phyloP scores from a whole-genome alignment of 805 yeast genomes.

The Saccharomycopsis amapae region DNA sequence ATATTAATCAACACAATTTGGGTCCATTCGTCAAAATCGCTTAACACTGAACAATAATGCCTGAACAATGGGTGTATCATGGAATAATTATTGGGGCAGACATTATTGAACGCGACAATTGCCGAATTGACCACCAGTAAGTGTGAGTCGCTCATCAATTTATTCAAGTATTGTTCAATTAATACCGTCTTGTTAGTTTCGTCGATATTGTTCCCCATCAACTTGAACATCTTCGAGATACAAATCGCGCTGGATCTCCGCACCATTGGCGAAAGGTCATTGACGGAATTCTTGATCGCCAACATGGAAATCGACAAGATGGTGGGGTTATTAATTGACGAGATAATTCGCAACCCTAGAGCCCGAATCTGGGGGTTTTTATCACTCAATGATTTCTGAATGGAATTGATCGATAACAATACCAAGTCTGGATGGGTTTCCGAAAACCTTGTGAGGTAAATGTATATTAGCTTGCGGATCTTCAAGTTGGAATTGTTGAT shows the following conservation, averaged over 20 bases:
- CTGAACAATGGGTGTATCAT: constrained; percentile 67
- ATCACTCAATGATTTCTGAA: constrained; percentile 75
- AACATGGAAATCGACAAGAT: constrained; percentile 72
- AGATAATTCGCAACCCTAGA: constrained; percentile 67
- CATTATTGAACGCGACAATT: constrained; percentile 44
- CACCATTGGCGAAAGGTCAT: constrained; percentile 72
- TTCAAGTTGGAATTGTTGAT: constrained; percentile 60
- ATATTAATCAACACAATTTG: constrained; percentile 54
- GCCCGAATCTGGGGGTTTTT: constrained; percentile 62
- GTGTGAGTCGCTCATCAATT: constrained; percentile 58
- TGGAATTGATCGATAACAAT: constrained; percentile 79
- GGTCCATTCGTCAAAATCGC: constrained; percentile 65
- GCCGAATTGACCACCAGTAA: constrained; percentile 65
- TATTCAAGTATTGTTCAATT: constrained; percentile 35
- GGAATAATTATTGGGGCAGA: constrained; percentile 52
- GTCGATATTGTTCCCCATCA: constrained; percentile 11
- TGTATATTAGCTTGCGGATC: constrained; percentile 66
- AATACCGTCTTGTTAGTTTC: constrained; percentile 3
- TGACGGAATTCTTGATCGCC: constrained; percentile 58
- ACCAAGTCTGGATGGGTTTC: constrained; percentile 92
- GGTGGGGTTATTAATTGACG: constrained; percentile 77
- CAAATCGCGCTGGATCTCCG: constrained; percentile 76
- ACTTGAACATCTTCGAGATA: constrained; percentile 44
- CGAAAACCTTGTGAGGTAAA: constrained; percentile 34
- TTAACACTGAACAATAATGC: constrained; percentile 42